Percentiles rank a stretch among this genome's conserved stretches.
These are phyloP conservation scores for Candida coleopterorum DNA, from an alignment of 805 yeast genomes.

Conservation along the genomic window DNA sequence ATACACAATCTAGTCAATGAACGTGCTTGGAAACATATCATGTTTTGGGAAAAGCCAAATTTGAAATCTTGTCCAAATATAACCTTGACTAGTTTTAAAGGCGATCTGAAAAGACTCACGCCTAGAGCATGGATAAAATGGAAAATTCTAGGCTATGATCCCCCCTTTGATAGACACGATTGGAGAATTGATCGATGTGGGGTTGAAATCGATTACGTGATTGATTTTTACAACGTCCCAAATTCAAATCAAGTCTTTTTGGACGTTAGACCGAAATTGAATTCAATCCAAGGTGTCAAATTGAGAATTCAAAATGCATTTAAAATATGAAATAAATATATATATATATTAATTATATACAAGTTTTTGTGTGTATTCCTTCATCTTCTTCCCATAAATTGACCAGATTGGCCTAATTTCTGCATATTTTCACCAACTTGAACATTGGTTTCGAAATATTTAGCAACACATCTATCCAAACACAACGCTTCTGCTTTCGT, in stretches of 20 bases:
- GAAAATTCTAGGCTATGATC: constrained; percentile 60
- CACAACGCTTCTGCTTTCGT: constrained; percentile 80
- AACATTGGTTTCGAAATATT: constrained; percentile 90
- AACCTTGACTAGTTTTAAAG: constrained; percentile 78
- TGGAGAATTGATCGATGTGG: constrained; percentile 91
- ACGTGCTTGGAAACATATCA: constrained; percentile 81
- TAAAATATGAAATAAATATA: constrained; percentile 3
- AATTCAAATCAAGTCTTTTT: constrained; percentile 51
- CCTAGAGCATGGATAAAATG: constrained; percentile 77
- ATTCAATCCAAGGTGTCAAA: constrained; percentile 73
- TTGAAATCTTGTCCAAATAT: constrained; percentile 70
- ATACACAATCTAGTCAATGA: constrained; percentile 93
- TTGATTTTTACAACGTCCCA: constrained; percentile 74
- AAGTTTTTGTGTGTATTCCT: background rate
- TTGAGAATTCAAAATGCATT: constrained; percentile 63
- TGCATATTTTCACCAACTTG: constrained; percentile 81
- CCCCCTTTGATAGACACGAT: constrained; percentile 95
- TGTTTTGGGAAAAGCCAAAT: constrained; percentile 73
- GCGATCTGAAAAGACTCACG: constrained; percentile 78
- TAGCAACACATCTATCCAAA: constrained; percentile 92
- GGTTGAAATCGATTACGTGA: constrained; percentile 76
- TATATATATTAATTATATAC: constrained; percentile 3
- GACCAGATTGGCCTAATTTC: constrained; percentile 43
- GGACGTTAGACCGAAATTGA: constrained; percentile 90
- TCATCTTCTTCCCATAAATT: constrained; percentile 41